Conservation (phyloP, 352 stramenopile species). For the Lagenidium sp. region DNA sequence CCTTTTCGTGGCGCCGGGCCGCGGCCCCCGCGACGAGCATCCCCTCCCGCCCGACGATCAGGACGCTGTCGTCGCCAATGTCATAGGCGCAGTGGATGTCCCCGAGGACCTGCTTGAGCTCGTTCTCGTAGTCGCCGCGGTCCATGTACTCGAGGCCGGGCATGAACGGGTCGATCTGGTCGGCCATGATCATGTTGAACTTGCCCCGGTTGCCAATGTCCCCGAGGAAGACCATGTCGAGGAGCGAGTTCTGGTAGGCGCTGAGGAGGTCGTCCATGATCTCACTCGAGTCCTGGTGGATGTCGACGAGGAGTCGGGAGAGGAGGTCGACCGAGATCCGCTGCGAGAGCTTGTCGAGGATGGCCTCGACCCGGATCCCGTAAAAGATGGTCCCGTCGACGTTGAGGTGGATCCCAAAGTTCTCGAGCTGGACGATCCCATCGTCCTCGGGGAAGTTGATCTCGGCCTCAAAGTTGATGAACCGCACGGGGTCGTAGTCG, state of each 20-base stretch:
- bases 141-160: conserved; percentile 96
- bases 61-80: conserved; percentile 91
- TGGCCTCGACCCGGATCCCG: conserved; percentile 85
- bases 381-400: conserved; percentile 67
- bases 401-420: conserved; percentile 86
- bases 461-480: conserved; percentile 97
- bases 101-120: conserved; percentile 92
- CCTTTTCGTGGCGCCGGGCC: conserved; percentile 88
- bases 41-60: conserved; percentile 92
- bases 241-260: conserved; percentile 88
- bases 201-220: conserved; percentile 91
- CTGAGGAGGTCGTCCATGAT: conserved; percentile 93
- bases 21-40: conserved; percentile 91
- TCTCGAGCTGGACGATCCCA: conserved; percentile 93
- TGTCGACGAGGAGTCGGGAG: conserved; percentile 91
- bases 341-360: conserved; percentile 92
- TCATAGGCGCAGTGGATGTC: conserved; percentile 92
- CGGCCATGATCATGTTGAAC: conserved; percentile 96
- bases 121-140: conserved; percentile 95
- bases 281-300: conserved; percentile 89
- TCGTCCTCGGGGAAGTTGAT: conserved; percentile 93
- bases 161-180: conserved; percentile 95
- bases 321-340: conserved; percentile 94
- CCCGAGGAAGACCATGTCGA: conserved; percentile 92
- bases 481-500: conserved; percentile 94